Base-by-base conservation (phyloP, 1,284 basidiomycete genomes). In the Mycena citricolor region DNA sequence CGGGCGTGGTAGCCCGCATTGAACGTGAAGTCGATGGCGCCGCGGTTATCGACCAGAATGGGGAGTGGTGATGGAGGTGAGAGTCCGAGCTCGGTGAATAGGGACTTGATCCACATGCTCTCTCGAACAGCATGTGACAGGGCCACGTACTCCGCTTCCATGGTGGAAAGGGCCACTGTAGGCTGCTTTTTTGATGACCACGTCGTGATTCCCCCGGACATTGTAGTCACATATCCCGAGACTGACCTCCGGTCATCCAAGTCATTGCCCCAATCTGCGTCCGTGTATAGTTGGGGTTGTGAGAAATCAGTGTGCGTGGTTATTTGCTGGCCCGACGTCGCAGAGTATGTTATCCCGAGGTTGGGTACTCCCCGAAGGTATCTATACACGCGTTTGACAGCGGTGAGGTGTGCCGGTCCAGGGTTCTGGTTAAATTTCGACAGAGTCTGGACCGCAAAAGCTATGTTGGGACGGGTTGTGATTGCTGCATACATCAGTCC, bases 21-120 rank as follows among this genome's bases (percentile, higher is more conserved):
- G 5, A 54, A 29, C 4, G 61, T 48, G 8, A 66, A 37, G 17
- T 39, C 34, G 30, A 68, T 55, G n/a, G 59, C 51, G 4, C 55
- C 49, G 21, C 58, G 46, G 43, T 66, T 67, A 49, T 68, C 64
- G 31, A 48, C 45, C 17, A 32, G 28, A 16, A 51, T 43, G 21
- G 39, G 37, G 12, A 28, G 24, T 2, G 45, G 49, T 14, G 5
- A 2, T 5, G 36, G 12, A 4, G 20, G 30, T 6, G 31, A 23
- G 21, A 49, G 33, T 11, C 41, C 37, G 12, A 52, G 32, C 28
- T 52, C 49, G 2, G 40, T 30, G 25, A 48, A 35, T 7, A 49
- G 22, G n/a, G 23, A 26, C 14, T 24, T 22, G n/a, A 51, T 19
- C 48, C 48, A 51, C 6, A 39, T 21, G 11, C 22, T 30, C 23